Evolutionary conservation across 2,329 filamentous ascomycete genomes (phyloP).

Genomic region (Bipolaris gigantea): DNA sequence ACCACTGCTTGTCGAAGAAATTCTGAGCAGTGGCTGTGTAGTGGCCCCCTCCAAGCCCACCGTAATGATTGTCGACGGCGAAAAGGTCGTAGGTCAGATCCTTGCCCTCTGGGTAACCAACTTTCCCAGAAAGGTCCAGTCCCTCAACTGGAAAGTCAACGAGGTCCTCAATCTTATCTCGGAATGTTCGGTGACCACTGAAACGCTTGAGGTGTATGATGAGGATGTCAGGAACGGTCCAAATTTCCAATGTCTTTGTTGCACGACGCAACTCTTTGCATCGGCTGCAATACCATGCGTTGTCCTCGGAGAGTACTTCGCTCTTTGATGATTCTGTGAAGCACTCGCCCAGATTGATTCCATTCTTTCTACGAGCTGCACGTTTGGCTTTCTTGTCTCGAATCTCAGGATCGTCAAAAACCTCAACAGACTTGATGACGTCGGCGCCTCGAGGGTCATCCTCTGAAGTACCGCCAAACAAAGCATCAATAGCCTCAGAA

Average conservation of each 20-base stretch:
- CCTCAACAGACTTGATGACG: constrained; percentile 63
- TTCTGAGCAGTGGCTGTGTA: constrained; percentile 96
- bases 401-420: constrained; percentile 60
- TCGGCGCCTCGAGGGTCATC: constrained; percentile 60
- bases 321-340: constrained; percentile 93
- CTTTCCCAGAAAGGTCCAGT: constrained; percentile 77
- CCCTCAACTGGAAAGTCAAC: constrained; percentile 91
- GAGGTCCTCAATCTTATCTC: constrained; percentile 87
- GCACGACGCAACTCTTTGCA: constrained; percentile 93
- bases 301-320: constrained; percentile 90
- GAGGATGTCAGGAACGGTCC: constrained; percentile 94
- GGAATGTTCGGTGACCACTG: constrained; percentile 76
- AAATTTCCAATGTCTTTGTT: constrained; percentile 94
- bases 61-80: constrained; percentile 93
- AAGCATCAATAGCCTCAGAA: constrained; percentile 65
- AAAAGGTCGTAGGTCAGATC: constrained; percentile 88
- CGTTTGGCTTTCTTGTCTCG: constrained; percentile 65
- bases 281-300: constrained; percentile 95
- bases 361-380: constrained; percentile 67
- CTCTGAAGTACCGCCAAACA: constrained; percentile 61
- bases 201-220: constrained; percentile 96
- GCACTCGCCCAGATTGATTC: constrained; percentile 85
- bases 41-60: constrained; percentile 89
- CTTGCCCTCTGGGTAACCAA: constrained; percentile 80
- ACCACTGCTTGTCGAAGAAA: constrained; percentile 87